phyloP scores from a whole-genome alignment of 805 yeast genomes.

The Brettanomyces custersianus region DNA sequence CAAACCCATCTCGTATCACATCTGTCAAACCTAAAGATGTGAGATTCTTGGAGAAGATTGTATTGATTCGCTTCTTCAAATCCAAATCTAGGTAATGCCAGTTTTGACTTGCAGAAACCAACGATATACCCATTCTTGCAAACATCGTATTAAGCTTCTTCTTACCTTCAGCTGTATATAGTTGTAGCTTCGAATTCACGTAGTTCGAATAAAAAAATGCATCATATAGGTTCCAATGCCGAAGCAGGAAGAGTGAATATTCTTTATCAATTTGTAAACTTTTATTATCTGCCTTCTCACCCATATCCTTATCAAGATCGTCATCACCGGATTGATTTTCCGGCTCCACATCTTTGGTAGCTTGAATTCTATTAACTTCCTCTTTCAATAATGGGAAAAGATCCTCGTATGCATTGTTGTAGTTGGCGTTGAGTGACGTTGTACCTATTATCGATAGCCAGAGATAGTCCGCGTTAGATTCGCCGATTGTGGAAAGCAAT shows the following conservation, averaged over 20 bases:
- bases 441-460: slow-evolving; percentile 92
- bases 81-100: slow-evolving; percentile 87
- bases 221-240: slow-evolving; percentile 92
- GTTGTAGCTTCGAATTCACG: slow-evolving; percentile 74
- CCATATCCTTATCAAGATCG: slow-evolving; percentile 13
- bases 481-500: slow-evolving; percentile 72
- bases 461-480: slow-evolving; percentile 55
- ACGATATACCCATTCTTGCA: slow-evolving; percentile 92
- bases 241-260: slow-evolving; percentile 72
- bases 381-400: slow-evolving; percentile 69
- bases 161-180: slow-evolving; percentile 90
- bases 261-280: slow-evolving; percentile 66
- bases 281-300: slow-evolving; percentile 24
- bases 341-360: slow-evolving; percentile 6
- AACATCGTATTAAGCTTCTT: slow-evolving; percentile 81
- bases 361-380: slow-evolving; percentile 68
- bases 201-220: slow-evolving; percentile 86
- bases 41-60: slow-evolving; percentile 60
- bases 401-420: slow-evolving; percentile 66
- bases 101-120: slow-evolving; percentile 79
- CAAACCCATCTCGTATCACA: slow-evolving; percentile 75
- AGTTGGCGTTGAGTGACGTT: slow-evolving; percentile 63
- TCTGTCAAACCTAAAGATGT: slow-evolving; percentile 77
- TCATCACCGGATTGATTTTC: background rate
- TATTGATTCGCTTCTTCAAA: slow-evolving; percentile 63